Percentiles rank a stretch among this genome's conserved stretches.
Evolutionary conservation across 1,139 yeast species (phyloP).

Genomic region (Meyerozyma sp.): DNA sequence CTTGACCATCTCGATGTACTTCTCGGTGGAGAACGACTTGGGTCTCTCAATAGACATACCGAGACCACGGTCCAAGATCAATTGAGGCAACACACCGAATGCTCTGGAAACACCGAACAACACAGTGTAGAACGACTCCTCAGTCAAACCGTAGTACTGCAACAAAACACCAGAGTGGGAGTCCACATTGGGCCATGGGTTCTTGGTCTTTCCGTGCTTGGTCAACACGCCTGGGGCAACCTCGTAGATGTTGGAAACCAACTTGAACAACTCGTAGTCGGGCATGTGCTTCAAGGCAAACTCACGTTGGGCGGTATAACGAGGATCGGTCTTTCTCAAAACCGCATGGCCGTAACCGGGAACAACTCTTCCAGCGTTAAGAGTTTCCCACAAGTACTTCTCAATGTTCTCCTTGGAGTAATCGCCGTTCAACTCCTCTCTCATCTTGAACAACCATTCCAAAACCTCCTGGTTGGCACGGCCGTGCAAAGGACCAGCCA

Average conservation of each 20-base stretch:
- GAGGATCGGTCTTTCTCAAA: conserved; percentile 93
- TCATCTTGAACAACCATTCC: conserved; percentile 85
- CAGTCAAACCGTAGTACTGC: conserved; percentile 95
- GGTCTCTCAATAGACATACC: conserved; percentile 98
- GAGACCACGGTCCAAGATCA: conserved; percentile 92
- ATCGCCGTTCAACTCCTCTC: conserved; percentile 68
- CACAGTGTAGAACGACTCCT: conserved; percentile 95
- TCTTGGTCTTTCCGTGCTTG: conserved; percentile 96
- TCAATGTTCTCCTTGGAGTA: conserved; percentile 72
- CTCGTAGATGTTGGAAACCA: conserved; percentile 86
- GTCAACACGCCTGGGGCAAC: conserved; percentile 94
- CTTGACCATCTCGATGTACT: conserved; percentile 59
- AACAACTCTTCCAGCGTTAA: conserved; percentile 89
- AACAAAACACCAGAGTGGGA: conserved; percentile 95
- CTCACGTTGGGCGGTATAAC: conserved; percentile 96
- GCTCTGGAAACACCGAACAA: conserved; percentile 98
- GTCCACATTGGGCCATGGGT: conserved; percentile 99
- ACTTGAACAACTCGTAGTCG: conserved; percentile 85
- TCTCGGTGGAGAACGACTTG: conserved; percentile 82
- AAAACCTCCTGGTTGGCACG: conserved; percentile 98
- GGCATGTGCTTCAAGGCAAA: conserved; percentile 97
- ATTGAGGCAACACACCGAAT: conserved; percentile 94
- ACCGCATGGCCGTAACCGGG: conserved; percentile 99
- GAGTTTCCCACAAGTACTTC: conserved; percentile 86
- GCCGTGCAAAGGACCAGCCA: conserved; percentile 98